Evolutionary conservation across 2,329 filamentous ascomycete genomes (phyloP), one percentile per base, ranked within the genome.

Genomic region (Aspergillus pseudoterreus): DNA sequence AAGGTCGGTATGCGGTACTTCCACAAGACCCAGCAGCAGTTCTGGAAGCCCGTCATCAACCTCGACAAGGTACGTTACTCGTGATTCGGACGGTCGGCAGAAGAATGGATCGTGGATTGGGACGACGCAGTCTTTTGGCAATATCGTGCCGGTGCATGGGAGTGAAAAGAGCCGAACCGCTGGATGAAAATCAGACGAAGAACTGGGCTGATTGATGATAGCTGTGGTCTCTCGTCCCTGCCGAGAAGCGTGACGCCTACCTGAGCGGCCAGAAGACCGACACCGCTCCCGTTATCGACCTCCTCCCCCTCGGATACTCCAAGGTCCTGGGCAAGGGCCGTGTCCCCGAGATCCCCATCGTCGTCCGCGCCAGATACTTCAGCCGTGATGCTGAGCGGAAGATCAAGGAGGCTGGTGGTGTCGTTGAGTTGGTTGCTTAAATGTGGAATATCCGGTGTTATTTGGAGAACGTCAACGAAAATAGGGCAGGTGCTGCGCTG

Each of bases 11-110:
- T 92, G 88, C 83, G 89, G 73, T 87, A 92, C 82, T 96, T 96
- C 89, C 92, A 97, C 85, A 92, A 94, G 80, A 86, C 90, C 73
- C 83, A 86, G 72, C 92, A 92, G 83, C 88, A 95, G 75, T 91
- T 92, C 84, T 99, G 92, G 94, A 96, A 96, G 83, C 94, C 94
- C 64, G 84, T 90, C 68, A 88, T 99, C 87, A 99, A 99, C 84
- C 82, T 99, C 69, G 94, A 97, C 81, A 99, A 97, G 88, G 88
- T 92, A 78, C 70, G 78, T 72, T 61, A 41, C n/a, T 41, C 15
- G 54, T 45, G 43, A 50, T 49, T 52, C 45, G 51, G 45, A 46
- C 39, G n/a, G 33, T 46, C 9, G 33, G 36, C 45, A 19, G 32
- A 32, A 43, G 42, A 22, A 49, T 36, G 30, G 38, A 39, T 47